A percentile compares a stretch with the other conserved stretches of the same genome.
These are phyloP conservation scores for Exobasidium cylindrosporum DNA, from an alignment of 1,284 basidiomycete genomes.

Conservation along the genomic window DNA sequence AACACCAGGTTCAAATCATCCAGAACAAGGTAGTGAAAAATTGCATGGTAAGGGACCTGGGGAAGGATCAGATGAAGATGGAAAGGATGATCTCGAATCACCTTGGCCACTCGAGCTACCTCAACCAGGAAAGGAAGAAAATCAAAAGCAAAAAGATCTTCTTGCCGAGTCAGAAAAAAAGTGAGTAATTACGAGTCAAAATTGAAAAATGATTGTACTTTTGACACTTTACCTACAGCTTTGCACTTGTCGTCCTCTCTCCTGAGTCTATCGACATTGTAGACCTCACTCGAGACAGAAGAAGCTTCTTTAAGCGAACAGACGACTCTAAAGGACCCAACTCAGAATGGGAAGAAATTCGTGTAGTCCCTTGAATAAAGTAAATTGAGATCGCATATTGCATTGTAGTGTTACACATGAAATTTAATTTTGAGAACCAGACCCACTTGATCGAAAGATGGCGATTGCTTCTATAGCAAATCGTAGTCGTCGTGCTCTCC, in stretches of 20 bases:
- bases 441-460: no score
- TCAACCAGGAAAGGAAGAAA: constrained; percentile 44
- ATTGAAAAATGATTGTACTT: neutral
- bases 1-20: constrained; percentile 49
- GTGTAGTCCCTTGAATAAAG: constrained; percentile 42
- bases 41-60: constrained; percentile 7
- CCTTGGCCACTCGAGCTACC: constrained; percentile 47
- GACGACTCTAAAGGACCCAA: constrained; percentile 19
- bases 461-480: constrained; percentile 25
- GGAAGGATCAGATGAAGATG: neutral
- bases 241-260: constrained; percentile 53
- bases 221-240: constrained; percentile 20
- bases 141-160: constrained; percentile 42
- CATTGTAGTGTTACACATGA: neutral
- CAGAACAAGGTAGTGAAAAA: constrained; percentile 14
- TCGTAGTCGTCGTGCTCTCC: constrained; percentile 65
- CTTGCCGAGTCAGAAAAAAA: constrained; percentile 43
- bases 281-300: constrained; percentile 40
- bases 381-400: neutral
- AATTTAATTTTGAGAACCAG: no score
- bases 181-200: constrained; percentile 14
- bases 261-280: constrained; percentile 54
- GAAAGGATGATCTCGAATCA: constrained; percentile 6
- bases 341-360: constrained; percentile 40
- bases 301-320: constrained; percentile 40